phyloP scores from a whole-genome alignment of 768 basidiomycete genomes.

The Termitomyces sp. region DNA sequence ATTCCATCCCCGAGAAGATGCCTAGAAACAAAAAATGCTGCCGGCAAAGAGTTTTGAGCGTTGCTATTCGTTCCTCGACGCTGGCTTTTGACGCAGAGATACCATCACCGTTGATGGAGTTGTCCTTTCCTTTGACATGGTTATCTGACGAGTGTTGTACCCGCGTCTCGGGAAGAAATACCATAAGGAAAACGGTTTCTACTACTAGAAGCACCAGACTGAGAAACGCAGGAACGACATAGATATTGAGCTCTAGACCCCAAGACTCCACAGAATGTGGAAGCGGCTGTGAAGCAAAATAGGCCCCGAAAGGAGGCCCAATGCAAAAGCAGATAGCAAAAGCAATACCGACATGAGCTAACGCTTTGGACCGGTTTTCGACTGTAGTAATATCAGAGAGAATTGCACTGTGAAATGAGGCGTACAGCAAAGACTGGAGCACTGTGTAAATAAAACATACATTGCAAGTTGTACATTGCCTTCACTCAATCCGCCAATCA shows the following conservation, averaged over 20 bases:
- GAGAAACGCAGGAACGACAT: constrained; percentile 83
- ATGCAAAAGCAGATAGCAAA: constrained; percentile 94
- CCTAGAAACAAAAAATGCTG: constrained; percentile 85
- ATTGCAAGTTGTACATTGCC: constrained; percentile 97
- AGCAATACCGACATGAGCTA: constrained; percentile 92
- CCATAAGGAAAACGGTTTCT: constrained; percentile 76
- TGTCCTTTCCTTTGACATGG: neutral
- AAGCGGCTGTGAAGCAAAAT: constrained; percentile 85
- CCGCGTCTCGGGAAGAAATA: constrained; percentile 83
- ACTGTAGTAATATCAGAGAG: constrained; percentile 86
- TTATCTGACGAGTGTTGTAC: neutral
- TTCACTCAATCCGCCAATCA: constrained; percentile 92
- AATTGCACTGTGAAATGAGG: constrained; percentile 59
- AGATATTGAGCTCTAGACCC: constrained; percentile 75
- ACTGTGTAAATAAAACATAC: constrained; percentile 38
- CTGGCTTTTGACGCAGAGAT: constrained; percentile 24
- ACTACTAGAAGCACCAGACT: constrained; percentile 70
- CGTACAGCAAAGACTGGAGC: neutral
- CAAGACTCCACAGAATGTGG: constrained; percentile 50
- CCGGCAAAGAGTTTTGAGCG: constrained; percentile 54
- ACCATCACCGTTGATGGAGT: constrained; percentile 11
- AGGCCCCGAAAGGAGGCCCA: constrained; percentile 92
- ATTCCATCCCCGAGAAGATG: constrained; percentile 93
- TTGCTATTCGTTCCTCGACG: constrained; percentile 44
- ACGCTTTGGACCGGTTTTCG: constrained; percentile 73